Percentiles rank a stretch among this genome's conserved stretches.
phyloP scores from a whole-genome alignment of 176 grass and related monocot genomes.

The Hordeum marinum region DNA sequence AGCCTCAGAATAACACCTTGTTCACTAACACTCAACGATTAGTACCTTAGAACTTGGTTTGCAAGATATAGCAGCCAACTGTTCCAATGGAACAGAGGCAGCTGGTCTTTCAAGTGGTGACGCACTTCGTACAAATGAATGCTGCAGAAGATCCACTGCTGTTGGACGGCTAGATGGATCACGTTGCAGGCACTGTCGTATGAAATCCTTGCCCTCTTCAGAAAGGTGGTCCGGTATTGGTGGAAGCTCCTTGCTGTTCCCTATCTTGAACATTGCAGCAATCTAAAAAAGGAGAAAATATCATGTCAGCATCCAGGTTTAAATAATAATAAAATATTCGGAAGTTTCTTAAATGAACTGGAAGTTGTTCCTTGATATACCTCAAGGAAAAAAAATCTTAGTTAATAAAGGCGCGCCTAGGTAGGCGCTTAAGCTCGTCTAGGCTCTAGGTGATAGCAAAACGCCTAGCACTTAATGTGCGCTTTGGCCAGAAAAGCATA shows the following conservation, averaged over 20 bases:
- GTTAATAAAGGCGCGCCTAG: no score
- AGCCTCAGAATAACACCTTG: background rate
- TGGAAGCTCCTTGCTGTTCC: slow-evolving; percentile 94
- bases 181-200: slow-evolving; percentile 72
- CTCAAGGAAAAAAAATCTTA: background rate
- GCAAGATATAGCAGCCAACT: slow-evolving; percentile 41
- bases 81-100: slow-evolving; percentile 48
- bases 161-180: slow-evolving; percentile 78
- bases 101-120: slow-evolving; percentile 54
- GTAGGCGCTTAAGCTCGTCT: no score
- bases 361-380: background rate
- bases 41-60: slow-evolving; percentile 53
- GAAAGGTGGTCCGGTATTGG: slow-evolving; percentile 90
- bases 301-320: slow-evolving; percentile 6
- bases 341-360: background rate
- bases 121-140: slow-evolving; percentile 85
- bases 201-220: slow-evolving; percentile 82
- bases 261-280: slow-evolving; percentile 98
- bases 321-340: background rate
- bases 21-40: slow-evolving; percentile 15
- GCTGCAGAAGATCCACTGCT: slow-evolving; percentile 84
- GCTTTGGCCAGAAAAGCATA: no score
- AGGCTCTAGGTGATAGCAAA: no score
- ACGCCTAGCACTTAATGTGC: no score
- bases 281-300: slow-evolving; percentile 48